phyloP scores from a whole-genome alignment of 2,329 filamentous ascomycete genomes.

The Fusarium drepaniforme region DNA sequence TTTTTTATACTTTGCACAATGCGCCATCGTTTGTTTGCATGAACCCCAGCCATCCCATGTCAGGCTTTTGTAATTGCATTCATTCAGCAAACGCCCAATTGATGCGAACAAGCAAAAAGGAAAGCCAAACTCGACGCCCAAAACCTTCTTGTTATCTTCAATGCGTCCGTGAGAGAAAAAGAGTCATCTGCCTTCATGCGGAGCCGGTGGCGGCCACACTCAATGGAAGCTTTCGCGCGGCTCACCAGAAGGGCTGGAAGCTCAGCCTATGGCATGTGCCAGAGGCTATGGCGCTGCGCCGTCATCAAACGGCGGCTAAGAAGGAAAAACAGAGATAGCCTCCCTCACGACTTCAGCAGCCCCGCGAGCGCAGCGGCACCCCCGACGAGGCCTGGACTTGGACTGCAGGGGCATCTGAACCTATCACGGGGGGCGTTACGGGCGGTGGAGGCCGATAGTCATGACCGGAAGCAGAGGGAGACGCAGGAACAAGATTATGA shows the following conservation, averaged over 20 bases:
- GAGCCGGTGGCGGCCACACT: conserved; percentile 8
- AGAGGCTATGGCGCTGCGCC: conserved; percentile 15
- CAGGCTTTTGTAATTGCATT: background rate
- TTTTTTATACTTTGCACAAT: background rate
- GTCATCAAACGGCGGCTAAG: conserved; percentile 24
- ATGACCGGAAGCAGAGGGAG: conserved; percentile 3
- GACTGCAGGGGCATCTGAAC: conserved; percentile 5
- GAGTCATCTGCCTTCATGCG: conserved; percentile 4
- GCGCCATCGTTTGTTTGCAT: conserved; percentile 14
- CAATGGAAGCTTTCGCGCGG: conserved; percentile 13
- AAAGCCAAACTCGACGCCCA: conserved; percentile 12
- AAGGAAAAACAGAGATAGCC: background rate
- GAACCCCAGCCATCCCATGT: conserved; percentile 23
- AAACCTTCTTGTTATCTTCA: background rate
- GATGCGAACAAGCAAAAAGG: conserved; percentile 14
- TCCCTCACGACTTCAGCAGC: conserved; percentile 11
- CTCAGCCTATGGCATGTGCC: conserved; percentile 24
- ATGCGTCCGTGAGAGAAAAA: background rate
- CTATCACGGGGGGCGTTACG: conserved; percentile 22
- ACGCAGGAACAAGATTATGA: conserved; percentile 13
- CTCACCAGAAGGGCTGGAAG: conserved; percentile 28
- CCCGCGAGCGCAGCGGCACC: too few species aligned
- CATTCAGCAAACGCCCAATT: conserved; percentile 13
- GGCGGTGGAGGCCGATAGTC: conserved; percentile 9
- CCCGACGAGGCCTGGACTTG: conserved; percentile 4